Conservation (phyloP, 768 basidiomycete genomes). For the Phanerodontia chrysosporium region DNA sequence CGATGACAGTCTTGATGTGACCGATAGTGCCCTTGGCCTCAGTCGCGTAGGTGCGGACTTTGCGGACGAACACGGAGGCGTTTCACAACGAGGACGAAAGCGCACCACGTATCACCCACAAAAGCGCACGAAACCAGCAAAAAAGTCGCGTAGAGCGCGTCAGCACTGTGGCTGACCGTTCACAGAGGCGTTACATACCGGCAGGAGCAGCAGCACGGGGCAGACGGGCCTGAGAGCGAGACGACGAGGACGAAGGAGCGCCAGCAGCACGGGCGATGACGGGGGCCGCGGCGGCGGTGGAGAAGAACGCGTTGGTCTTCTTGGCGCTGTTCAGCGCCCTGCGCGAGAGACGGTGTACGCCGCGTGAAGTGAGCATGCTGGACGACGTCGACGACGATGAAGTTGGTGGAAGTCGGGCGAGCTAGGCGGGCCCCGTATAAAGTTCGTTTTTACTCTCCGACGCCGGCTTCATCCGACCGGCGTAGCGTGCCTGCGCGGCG, state of each 20-base stretch:
- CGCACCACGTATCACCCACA: conserved; percentile 18
- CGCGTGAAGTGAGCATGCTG: conserved; percentile 82
- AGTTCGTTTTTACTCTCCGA: conserved; percentile 24
- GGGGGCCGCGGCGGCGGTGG: conserved; percentile 54
- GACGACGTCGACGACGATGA: conserved; percentile 27
- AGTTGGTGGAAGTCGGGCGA: conserved; percentile 22
- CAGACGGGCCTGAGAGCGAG: conserved; percentile 42
- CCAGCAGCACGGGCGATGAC: conserved; percentile 49
- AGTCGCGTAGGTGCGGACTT: conserved; percentile 87
- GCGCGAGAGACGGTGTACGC: conserved; percentile 83
- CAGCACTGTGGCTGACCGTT: conserved; percentile 12
- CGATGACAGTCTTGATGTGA: conserved; percentile 96
- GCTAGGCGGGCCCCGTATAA: conserved; percentile 24
- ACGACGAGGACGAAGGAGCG: conserved; percentile 39
- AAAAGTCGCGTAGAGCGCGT: conserved; percentile 11
- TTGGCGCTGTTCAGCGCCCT: conserved; percentile 74
- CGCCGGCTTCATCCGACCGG: conserved; percentile 23
- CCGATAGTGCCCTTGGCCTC: conserved; percentile 75
- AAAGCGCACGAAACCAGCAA: conserved; percentile 8
- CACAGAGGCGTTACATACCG: conserved; percentile 38
- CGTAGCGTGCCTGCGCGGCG: not conserved
- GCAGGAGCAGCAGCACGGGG: conserved; percentile 44
- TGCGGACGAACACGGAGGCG: conserved; percentile 10
- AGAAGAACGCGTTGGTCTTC: conserved; percentile 78
- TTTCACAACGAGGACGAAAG: conserved; percentile 7